phyloP scores from a whole-genome alignment of 768 basidiomycete species.

The Gloeostereum incarnatum region DNA sequence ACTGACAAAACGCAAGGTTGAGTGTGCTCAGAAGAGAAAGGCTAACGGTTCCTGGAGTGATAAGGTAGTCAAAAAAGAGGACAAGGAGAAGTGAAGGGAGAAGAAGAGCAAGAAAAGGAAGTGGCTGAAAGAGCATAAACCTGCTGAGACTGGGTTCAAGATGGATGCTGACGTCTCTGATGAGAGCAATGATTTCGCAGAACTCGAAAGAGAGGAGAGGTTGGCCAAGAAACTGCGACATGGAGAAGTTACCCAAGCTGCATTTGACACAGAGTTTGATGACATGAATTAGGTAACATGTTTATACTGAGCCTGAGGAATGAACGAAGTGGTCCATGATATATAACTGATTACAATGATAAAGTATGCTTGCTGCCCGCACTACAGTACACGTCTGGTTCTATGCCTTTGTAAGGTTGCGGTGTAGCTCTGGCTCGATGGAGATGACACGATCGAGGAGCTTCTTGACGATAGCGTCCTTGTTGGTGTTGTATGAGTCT shows the following conservation, averaged over 20 bases:
- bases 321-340: no score
- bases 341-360: no score
- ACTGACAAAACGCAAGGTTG: slow-evolving; percentile 24
- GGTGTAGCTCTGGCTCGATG: slow-evolving; percentile 82
- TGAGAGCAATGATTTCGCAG: slow-evolving; percentile 64
- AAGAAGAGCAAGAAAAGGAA: slow-evolving; percentile 65
- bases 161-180: slow-evolving; percentile 17
- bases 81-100: slow-evolving; percentile 58
- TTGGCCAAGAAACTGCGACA: slow-evolving; percentile 72
- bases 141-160: slow-evolving; percentile 7
- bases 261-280: slow-evolving; percentile 60
- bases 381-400: no score
- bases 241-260: slow-evolving; percentile 47
- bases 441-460: slow-evolving; percentile 86
- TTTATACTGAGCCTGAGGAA: no score
- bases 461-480: slow-evolving; percentile 74
- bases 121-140: slow-evolving; percentile 37
- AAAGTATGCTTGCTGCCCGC: no score
- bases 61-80: slow-evolving; percentile 49
- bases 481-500: slow-evolving; percentile 56
- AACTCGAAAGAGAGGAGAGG: slow-evolving; percentile 70
- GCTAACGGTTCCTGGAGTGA: slow-evolving; percentile 76
- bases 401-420: slow-evolving; percentile 85
- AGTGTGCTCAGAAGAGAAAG: slow-evolving; percentile 44
- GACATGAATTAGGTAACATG: no score